Evolutionary conservation across 441 rosid species (phyloP), one percentile per base, ranked within the genome.

Genomic region (Adansonia rubrostipa): DNA sequence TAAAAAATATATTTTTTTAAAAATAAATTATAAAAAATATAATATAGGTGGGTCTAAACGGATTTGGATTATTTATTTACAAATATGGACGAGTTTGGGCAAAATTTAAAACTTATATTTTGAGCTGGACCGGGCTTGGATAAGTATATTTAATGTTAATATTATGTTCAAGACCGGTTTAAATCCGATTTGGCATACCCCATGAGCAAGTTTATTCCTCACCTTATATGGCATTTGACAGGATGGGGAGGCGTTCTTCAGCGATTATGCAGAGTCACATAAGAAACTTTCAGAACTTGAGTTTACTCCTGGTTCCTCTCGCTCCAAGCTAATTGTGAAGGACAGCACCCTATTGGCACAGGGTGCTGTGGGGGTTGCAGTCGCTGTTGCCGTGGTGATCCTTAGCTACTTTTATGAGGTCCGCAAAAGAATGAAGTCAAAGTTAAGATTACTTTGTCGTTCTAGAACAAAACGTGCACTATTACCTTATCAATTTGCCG

Each of bases 231-330:
- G 57, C 42, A 14, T 53, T 33, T 80, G 81, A 42, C 89, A 95
- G 98, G 96, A 90, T 62, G 98, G 92, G 85, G 97, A 91, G 45
- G 90, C 88, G 57, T 91, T 95, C 87, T 93, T 92, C 71, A 87
- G 80, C 80, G 97, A 92, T 75, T 93, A 92, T 47, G 93, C 90
- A 0, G 85, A 65, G 54, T 88, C 99, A 0, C 97, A 93, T 77
- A 93, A 92, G 91, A 95, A 88, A 82, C 97, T 93, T 66, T 95
- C 97, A 1, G 98, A 93, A 82, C 92, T 93, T n/a, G 96, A 97
- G 45, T 95, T 93, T 81, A 79, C 79, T 62, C 89, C 88, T 4
- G 56, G 73, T 40, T 76, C 88, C 45, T 86, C 93, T 2, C 84
- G 73, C 7, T 79, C 86, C 53, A 91, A 89, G 80, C 77, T 67